Base-by-base conservation (phyloP, 345 rosid species). In the Camelina sativa region DNA sequence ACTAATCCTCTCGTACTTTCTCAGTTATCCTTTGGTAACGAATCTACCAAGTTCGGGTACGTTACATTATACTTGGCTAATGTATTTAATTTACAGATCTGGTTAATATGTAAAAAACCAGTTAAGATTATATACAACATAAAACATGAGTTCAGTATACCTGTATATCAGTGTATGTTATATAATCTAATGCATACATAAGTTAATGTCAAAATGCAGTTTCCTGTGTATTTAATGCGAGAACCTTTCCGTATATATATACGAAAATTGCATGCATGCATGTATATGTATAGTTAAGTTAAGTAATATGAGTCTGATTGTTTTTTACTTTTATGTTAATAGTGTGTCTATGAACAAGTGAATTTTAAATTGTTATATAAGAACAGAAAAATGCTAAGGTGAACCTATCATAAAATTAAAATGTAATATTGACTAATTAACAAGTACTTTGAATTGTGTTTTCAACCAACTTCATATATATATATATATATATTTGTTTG, bases 1-100 rank as follows among this genome's bases (percentile, higher is more conserved):
- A 68, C 89, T 51, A 74, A 85, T 41, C 87, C 85, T 25, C 62
- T 51, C 12, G 80, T 80, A 19, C n/a, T 46, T 19, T 52, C 62
- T 35, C 56, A 65, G 50, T 30, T 56, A 47, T 74, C 78, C 7
- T 56, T 22, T 48, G 72, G 78, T 66, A 57, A 48, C 40, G 38
- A 48, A 20, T 46, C 13, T 58, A 32, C 11, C 53, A 48, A 48
- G 20, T 48, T 48, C 53, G 22, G 53, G 53, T 48, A 48, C 53
- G 53, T 48, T 48, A 48, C 1, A 17, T 48, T 16, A 8, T 17
- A 48, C 10, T 48, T 48, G 53, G 53, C 22, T 16, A 48, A 8
- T 48, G 53, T 48, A 25, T 25, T 25, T 25, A 25, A 7, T 47
- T 47, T 47, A 8, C 4, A 48, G 53, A 48, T 17, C 53, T 48